Evolutionary conservation across 2,329 filamentous ascomycete genomes (phyloP), one percentile per base, ranked within the genome.

Genomic region (Graphiopsis chlorocephala): DNA sequence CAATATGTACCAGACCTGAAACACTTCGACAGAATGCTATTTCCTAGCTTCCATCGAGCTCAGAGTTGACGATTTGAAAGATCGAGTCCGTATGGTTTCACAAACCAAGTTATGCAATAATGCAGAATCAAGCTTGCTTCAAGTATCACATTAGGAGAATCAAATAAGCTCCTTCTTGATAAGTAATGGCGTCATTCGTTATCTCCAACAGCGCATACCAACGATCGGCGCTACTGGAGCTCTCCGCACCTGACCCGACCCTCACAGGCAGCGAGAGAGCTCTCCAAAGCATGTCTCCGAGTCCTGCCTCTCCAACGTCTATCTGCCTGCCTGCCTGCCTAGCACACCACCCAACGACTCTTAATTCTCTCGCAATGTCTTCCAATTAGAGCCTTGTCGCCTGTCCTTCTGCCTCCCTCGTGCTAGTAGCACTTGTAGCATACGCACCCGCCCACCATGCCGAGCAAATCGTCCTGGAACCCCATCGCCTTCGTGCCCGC

Each of bases 401-500:
- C 38, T 42, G 38, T 42, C 17, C 38, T 42, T 42, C 20, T 17
- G 38, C 20, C 38, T 42, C 38, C 38, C 23, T 38, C 31, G 31
- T 17, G 23, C 59, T 10, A 14, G 48, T 26, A 29, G n/a, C 17
- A 45, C 59, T 10, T n/a, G 48, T 26, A 29, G n/a, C 17, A 45
- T 15, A 58, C 12, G 29, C 28, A 33, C 29, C 33, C 48, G 60
- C 61, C 55, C 61, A 59, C 25, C n/a, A 64, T 64, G 61, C 53
- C 61, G 38, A 31, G 38, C 52, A 58, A 59, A 28, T 58, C 53
- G 15, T 75, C 72, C 17, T 74, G 70, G 64, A 77, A 76, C 67
- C 82, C 81, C 5, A 72, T 97, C 73, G 89, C 88, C 66, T 99
- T 98, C 79, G 87, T 87, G 67, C 90, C 92, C 29, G 83, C 86